phyloP scores from a whole-genome alignment of 139 green algal genomes.

The Chlorella sorokiniana region DNA sequence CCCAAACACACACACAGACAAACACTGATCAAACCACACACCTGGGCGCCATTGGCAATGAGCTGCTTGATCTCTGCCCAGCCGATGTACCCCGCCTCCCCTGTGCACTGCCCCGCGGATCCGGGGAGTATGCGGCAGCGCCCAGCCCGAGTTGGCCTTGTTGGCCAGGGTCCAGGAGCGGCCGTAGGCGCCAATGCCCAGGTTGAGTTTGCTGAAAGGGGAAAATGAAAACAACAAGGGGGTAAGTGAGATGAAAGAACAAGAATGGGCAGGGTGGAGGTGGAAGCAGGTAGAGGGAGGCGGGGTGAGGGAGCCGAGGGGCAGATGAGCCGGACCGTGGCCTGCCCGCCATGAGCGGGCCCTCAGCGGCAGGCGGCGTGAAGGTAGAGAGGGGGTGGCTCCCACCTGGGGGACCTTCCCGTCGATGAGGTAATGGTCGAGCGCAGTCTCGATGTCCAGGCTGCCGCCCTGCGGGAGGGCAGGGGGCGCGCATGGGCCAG shows the following conservation, averaged over 20 bases:
- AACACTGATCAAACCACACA: too few relatives aligned
- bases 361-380: too few relatives aligned
- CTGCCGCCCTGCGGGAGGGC: constrained; percentile 4
- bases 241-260: background rate
- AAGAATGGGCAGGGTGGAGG: background rate
- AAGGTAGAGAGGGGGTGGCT: too few relatives aligned
- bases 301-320: background rate
- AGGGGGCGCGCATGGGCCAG: background rate
- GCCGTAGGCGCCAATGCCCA: constrained; percentile 31
- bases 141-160: background rate
- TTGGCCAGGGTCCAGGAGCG: constrained; percentile 35
- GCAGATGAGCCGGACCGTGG: background rate
- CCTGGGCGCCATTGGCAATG: background rate
- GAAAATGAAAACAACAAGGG: background rate
- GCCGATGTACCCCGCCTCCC: constrained; percentile 1
- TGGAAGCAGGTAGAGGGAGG: background rate
- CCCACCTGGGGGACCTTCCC: constrained; percentile 19
- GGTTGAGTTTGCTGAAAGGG: constrained; percentile 33
- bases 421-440: constrained; percentile 17
- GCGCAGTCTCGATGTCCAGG: constrained; percentile 7
- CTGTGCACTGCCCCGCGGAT: constrained; percentile 9
- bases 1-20: background rate
- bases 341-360: background rate
- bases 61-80: constrained; percentile 6
- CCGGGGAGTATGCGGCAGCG: constrained; percentile 15